Conservation (phyloP, 768 basidiomycete genomes). For the Suillus placidus region DNA sequence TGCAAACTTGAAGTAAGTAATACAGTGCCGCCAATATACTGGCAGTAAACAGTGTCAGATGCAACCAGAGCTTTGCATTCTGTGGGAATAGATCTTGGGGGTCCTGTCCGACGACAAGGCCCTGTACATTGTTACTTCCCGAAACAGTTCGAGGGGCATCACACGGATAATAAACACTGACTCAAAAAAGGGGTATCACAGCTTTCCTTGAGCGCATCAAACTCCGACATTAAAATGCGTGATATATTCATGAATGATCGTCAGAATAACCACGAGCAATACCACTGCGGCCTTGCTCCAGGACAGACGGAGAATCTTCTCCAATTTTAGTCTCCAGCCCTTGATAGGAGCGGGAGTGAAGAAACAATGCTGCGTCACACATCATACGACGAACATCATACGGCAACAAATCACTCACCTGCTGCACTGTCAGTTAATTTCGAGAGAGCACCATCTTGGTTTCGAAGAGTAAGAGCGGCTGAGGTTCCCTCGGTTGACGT, state of each 20-base stretch:
- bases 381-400: constrained; percentile 10
- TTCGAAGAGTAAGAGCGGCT: constrained; percentile 59
- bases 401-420: constrained; percentile 44
- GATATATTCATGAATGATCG: constrained; percentile 27
- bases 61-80: no score
- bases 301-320: constrained; percentile 72
- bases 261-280: constrained; percentile 87
- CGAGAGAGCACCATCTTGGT: constrained; percentile 61
- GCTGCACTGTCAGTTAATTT: constrained; percentile 68
- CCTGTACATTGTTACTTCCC: background rate
- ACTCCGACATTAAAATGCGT: background rate
- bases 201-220: background rate
- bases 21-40: no score
- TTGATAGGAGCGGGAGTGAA: constrained; percentile 73
- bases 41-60: no score
- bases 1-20: no score
- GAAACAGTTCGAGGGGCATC: background rate
- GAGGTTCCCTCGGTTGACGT: constrained; percentile 29
- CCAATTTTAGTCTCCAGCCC: constrained; percentile 82
- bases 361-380: constrained; percentile 57
- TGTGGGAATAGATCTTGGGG: background rate
- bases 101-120: background rate
- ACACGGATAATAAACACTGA: background rate
- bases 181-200: background rate
- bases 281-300: constrained; percentile 90